Conservation (phyloP, 805 yeast species). For the Clavispora phyllophila region DNA sequence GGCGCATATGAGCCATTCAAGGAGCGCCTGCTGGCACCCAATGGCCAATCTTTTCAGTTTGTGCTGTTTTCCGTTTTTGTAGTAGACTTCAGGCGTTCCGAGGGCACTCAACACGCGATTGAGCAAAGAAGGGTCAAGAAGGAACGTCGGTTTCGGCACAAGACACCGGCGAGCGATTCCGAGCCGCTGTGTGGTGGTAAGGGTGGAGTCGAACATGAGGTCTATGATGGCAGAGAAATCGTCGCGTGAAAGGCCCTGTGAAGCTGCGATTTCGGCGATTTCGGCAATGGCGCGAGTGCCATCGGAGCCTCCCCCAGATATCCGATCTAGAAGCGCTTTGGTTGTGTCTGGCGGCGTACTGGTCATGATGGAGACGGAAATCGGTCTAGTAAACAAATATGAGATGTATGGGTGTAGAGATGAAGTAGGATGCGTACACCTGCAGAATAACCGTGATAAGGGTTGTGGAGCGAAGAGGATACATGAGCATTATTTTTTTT, state of each 20-base stretch:
- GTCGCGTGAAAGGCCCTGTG: neutral
- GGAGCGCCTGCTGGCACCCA: constrained; percentile 8
- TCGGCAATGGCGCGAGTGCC: neutral
- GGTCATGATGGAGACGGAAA: neutral
- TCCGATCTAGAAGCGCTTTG: neutral
- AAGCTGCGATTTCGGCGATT: neutral
- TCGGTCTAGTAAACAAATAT: neutral
- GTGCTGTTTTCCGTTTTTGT: constrained; percentile 13
- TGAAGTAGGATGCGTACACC: neutral
- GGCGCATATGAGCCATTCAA: constrained; percentile 12
- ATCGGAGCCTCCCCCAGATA: neutral
- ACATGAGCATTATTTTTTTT: no score
- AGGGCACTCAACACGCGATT: constrained; percentile 8
- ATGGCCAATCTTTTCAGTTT: constrained; percentile 15
- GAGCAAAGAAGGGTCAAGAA: neutral
- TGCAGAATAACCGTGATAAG: no score
- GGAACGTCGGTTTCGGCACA: neutral
- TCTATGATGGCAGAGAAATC: neutral
- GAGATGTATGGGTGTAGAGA: neutral
- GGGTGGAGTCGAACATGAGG: neutral
- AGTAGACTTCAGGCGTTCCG: constrained; percentile 16
- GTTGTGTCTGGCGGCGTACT: neutral
- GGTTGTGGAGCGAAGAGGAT: no score
- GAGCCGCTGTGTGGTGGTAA: neutral
- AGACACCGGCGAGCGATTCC: neutral